These are phyloP conservation scores for Eragrostis nindensis DNA, from an alignment of 176 grass and related monocot genomes.

Conservation along the genomic window DNA sequence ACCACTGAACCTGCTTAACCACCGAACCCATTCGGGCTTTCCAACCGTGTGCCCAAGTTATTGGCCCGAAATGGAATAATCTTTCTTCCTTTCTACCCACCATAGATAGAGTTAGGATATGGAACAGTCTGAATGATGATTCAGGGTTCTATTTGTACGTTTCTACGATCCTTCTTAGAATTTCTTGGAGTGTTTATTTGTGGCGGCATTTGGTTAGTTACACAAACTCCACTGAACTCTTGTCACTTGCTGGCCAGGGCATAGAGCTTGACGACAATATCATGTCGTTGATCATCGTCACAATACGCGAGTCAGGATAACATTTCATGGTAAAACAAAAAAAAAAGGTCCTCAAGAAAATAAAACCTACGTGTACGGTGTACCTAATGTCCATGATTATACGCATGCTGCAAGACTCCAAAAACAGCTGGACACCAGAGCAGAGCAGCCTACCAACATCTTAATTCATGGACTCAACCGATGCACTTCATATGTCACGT, in stretches of 20 bases:
- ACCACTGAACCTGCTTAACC: not conserved
- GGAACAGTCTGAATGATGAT: not conserved
- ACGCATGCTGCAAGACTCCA: not conserved
- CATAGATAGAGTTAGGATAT: not conserved
- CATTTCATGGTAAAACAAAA: not conserved
- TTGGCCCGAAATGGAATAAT: not conserved
- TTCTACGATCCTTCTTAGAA: not conserved
- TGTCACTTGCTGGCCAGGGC: not conserved
- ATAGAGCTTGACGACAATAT: not conserved
- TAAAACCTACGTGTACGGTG: not conserved
- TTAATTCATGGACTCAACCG: not conserved
- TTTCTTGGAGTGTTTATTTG: not conserved
- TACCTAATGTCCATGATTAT: no score
- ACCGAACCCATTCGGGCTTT: not conserved
- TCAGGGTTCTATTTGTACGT: not conserved
- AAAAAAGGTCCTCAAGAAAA: not conserved
- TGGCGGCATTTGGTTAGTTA: not conserved
- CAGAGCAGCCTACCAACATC: not conserved
- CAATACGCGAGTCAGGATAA: not conserved
- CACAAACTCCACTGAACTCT: not conserved
- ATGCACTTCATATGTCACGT: not conserved
- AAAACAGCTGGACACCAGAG: not conserved
- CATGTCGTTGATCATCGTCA: not conserved
- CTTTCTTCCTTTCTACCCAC: not conserved
- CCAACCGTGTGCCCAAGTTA: not conserved